Evolutionary conservation across 2,329 filamentous ascomycete genomes (phyloP), one percentile per base, ranked within the genome.

Genomic region (Fusarium xylarioides): DNA sequence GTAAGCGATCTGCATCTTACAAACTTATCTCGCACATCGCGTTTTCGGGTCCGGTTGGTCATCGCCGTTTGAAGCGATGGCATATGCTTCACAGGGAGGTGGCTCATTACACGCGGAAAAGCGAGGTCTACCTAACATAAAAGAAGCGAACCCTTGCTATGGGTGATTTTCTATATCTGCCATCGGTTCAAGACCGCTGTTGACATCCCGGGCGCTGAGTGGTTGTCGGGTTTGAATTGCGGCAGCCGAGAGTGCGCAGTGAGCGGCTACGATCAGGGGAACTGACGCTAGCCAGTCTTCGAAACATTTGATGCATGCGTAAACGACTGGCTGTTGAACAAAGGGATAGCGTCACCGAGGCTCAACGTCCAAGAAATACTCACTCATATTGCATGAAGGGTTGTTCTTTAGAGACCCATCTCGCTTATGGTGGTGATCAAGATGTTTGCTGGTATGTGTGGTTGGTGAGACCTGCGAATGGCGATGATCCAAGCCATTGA

Each of bases 401-500:
- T 18, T 28, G 23, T 28, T 53, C 18, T 34, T 30, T 18, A 26
- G 34, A 40, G 18, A 35, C 35, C 12, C n/a, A 34, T 46, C 35
- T 69, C 65, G 58, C 52, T 54, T 58, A 28, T 19, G 28, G 19
- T 53, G 43, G 19, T 32, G 38, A 38, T 40, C 19, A 35, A 74
- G 72, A 71, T 85, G 82, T 42, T 79, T 74, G 26, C 79, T 74
- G 23, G 73, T 43, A 43, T 80, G 74, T 58, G 75, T 68, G 58
- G 78, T 80, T 81, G 47, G 79, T 79, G 60, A 79, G 77, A 70
- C 82, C 78, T 14, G 12, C 63, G 59, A 53, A 71, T 76, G 37
- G 66, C 63, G 23, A 40, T 71, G 32, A n/a, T 12, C 4, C 50
- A 61, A 63, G 46, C 43, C 63, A 43, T 42, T 54, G 58, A 68